Conservation (phyloP, 768 basidiomycete species). For the Suillus brevipes region DNA sequence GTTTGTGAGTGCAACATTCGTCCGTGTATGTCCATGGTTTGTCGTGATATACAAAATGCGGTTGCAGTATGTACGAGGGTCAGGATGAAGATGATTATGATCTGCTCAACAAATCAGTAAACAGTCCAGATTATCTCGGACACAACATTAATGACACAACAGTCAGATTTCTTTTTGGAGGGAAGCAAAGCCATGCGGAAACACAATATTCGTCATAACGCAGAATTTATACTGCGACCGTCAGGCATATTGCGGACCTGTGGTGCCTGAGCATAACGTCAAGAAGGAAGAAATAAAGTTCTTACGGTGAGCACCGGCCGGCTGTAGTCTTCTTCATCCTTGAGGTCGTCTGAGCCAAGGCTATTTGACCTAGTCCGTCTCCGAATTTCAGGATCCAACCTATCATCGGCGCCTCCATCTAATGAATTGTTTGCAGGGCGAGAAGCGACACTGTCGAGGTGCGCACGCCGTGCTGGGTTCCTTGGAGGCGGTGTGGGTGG, state of each 20-base stretch:
- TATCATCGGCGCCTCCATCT: slow-evolving; percentile 28
- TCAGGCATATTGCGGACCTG: slow-evolving; percentile 61
- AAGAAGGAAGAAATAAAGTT: neutral
- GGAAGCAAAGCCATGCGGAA: slow-evolving; percentile 10
- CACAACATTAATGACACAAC: neutral
- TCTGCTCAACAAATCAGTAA: slow-evolving; percentile 20
- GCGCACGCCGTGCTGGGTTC: slow-evolving; percentile 24
- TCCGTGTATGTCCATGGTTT: slow-evolving; percentile 17
- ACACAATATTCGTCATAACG: slow-evolving; percentile 13
- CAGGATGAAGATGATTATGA: slow-evolving; percentile 9
- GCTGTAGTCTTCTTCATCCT: slow-evolving; percentile 59
- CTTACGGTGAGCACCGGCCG: slow-evolving; percentile 55
- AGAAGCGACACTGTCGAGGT: slow-evolving; percentile 1
- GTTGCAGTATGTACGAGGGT: slow-evolving; percentile 13
- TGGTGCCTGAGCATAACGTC: slow-evolving; percentile 15
- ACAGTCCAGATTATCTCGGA: slow-evolving; percentile 9
- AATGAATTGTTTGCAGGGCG: slow-evolving; percentile 13
- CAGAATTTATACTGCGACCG: slow-evolving; percentile 36
- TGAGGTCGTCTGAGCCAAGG: slow-evolving; percentile 24
- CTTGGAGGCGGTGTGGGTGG: slow-evolving; percentile 29
- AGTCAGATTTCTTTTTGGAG: slow-evolving; percentile 4
- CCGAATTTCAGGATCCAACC: slow-evolving; percentile 24
- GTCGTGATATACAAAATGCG: slow-evolving; percentile 20
- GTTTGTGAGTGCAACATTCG: slow-evolving; percentile 5
- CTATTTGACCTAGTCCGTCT: slow-evolving; percentile 23